phyloP scores from a whole-genome alignment of 371 early-diverging fungal genomes.

The Blakeslea trispora region DNA sequence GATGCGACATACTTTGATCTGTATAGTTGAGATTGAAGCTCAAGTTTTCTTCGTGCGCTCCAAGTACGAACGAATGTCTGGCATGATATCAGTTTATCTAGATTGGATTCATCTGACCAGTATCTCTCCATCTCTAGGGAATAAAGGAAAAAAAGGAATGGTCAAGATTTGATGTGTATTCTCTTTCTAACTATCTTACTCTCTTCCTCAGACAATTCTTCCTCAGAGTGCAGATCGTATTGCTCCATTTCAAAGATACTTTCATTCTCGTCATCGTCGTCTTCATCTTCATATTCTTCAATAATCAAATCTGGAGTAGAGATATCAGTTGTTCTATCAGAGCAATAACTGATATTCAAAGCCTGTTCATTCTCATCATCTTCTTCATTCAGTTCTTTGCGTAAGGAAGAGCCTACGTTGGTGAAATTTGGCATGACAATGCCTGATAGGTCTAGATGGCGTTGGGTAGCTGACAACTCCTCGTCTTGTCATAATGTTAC shows the following conservation, averaged over 20 bases:
- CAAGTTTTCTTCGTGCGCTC: conserved; percentile 43
- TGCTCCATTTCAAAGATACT: too few species aligned
- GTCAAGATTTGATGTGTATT: neutral
- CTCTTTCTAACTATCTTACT: neutral
- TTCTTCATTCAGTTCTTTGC: conserved; percentile 58
- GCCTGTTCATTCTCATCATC: conserved; percentile 9
- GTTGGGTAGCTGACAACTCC: conserved; percentile 81
- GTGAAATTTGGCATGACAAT: conserved; percentile 83
- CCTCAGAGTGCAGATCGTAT: neutral
- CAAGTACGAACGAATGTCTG: conserved; percentile 64
- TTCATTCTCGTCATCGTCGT: neutral
- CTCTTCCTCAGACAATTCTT: conserved; percentile 1
- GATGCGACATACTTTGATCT: conserved; percentile 25
- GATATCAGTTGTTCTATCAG: neutral
- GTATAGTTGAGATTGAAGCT: conserved; percentile 7
- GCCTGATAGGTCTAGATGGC: conserved; percentile 79
- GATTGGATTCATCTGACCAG: conserved; percentile 31
- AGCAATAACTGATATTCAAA: neutral
- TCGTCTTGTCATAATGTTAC: conserved; percentile 73
- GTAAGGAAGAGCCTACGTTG: conserved; percentile 71
- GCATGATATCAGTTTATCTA: conserved; percentile 43
- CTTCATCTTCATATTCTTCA: conserved; percentile 33
- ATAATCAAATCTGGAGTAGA: conserved; percentile 49
- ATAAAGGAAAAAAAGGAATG: too few species aligned
- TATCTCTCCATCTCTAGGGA: conserved; percentile 13